Evolutionary conservation across 2,329 filamentous ascomycete species (phyloP).

Genomic region (Scedosporium boydii): DNA sequence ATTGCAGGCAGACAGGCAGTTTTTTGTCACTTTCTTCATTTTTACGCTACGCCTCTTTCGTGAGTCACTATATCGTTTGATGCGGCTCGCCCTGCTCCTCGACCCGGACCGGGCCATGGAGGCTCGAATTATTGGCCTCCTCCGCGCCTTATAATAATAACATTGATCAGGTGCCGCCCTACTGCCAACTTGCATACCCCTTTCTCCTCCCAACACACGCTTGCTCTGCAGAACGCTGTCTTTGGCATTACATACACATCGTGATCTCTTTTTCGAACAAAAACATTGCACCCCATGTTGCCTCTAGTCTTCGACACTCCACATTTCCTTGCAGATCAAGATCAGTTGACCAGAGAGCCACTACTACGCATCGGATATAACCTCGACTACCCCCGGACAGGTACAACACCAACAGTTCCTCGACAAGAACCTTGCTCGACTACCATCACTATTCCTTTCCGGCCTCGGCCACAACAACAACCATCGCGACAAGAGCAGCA

Average conservation of each 20-base stretch:
- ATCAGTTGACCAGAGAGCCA: not conserved
- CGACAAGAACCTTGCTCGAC: not conserved
- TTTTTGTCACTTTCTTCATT: no score
- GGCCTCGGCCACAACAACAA: not conserved
- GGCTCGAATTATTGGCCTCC: no score
- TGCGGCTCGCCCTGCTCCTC: not conserved
- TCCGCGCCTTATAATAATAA: not conserved
- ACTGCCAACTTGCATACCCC: not conserved
- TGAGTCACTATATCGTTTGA: not conserved
- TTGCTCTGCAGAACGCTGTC: not conserved
- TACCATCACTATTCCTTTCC: not conserved
- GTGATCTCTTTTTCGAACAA: not conserved
- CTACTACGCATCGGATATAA: not conserved
- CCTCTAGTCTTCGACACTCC: not conserved
- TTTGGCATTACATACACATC: not conserved
- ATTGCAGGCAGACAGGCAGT: no score
- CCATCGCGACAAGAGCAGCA: not conserved
- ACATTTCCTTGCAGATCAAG: not conserved
- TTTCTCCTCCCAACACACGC: not conserved
- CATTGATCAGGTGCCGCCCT: not conserved
- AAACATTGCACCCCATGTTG: constrained; percentile 1
- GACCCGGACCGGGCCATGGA: no score
- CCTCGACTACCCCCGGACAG: not conserved
- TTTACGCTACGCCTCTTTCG: not conserved
- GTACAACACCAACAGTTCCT: not conserved